These are phyloP conservation scores for Fusarium sp. DNA, from an alignment of 2,329 filamentous ascomycete species.

Conservation along the genomic window DNA sequence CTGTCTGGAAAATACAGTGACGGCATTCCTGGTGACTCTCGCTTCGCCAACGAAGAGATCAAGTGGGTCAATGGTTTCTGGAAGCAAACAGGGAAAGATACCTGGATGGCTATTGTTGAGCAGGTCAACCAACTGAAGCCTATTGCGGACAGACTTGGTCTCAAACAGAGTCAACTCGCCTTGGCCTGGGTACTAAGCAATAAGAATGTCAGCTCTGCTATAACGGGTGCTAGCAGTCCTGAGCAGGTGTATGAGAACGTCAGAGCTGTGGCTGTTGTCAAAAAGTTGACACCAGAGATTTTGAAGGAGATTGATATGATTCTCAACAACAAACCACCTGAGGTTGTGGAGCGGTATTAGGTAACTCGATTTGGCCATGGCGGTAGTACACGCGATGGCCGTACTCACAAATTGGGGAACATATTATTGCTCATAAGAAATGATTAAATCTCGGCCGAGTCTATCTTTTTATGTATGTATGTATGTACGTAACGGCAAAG, in stretches of 20 bases:
- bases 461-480: not conserved
- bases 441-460: no score
- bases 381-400: not conserved
- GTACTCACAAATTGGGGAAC: not conserved
- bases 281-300: constrained; percentile 68
- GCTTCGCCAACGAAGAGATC: constrained; percentile 65
- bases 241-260: constrained; percentile 71
- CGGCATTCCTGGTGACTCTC: constrained; percentile 68
- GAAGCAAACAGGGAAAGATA: constrained; percentile 61
- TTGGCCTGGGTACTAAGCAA: constrained; percentile 73
- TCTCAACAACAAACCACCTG: constrained; percentile 67
- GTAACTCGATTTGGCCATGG: not conserved
- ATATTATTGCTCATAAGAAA: not conserved
- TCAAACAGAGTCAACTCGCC: constrained; percentile 66
- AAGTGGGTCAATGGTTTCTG: constrained; percentile 65
- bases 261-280: constrained; percentile 61
- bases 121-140: constrained; percentile 69
- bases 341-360: constrained; percentile 46
- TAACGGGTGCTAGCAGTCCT: constrained; percentile 67
- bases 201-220: constrained; percentile 69
- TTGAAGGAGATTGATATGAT: constrained; percentile 69
- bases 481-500: not conserved
- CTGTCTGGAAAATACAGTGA: constrained; percentile 75
- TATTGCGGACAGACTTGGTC: constrained; percentile 72
- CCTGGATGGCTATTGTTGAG: constrained; percentile 66